Base-by-base conservation (phyloP, 2,329 filamentous ascomycete genomes). In the Arachnomyces sp. region DNA sequence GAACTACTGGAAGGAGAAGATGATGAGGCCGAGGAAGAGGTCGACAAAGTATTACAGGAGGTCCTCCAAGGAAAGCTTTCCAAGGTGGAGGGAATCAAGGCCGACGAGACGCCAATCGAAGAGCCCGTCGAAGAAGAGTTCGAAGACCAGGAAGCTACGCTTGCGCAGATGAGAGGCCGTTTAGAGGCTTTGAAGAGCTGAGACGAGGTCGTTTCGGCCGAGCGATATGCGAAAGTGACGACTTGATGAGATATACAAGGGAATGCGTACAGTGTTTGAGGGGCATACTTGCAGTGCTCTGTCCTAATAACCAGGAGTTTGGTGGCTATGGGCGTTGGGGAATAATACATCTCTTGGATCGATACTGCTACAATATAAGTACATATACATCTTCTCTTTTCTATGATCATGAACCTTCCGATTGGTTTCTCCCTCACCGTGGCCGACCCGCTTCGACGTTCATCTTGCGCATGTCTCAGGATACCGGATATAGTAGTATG, bases 131-230 rank as follows among this genome's bases (percentile, higher is more conserved):
- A 82, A 75, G 67, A 88, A 50, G 85, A 87, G 44, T 86, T 93
- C 54, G 83, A 89, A 57, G 85, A 92, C 54, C 81, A 86, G 46
- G 88, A 95, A 64, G 87, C 84, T 35, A 87, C 92, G 70, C 78
- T 96, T 68, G 84, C 88, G 54, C 85, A 94, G 69, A 96, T 96
- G 92, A 75, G 90, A 60, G 88, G 88, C 52, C 75, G 90, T 35
- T 64, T 98, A 52, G 87, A 96, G 67, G 89, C 89, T 28, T 67
- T 96, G 58, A 85, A 92, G 75, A 95, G 88, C 65, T 95, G 63
- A 73, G 16, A 38, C 7, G 28, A 31, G 14, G 17, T 17, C 13
- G 18, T 12, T 9, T 25, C 7, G 12, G 36, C 18, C 28, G 25
- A 31, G 3, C 17, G 34, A 21, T n/a, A 15, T 21, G 7, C 21